These are phyloP conservation scores for Endothia cerciana DNA, from an alignment of 2,329 filamentous ascomycete species.

Conservation along the genomic window DNA sequence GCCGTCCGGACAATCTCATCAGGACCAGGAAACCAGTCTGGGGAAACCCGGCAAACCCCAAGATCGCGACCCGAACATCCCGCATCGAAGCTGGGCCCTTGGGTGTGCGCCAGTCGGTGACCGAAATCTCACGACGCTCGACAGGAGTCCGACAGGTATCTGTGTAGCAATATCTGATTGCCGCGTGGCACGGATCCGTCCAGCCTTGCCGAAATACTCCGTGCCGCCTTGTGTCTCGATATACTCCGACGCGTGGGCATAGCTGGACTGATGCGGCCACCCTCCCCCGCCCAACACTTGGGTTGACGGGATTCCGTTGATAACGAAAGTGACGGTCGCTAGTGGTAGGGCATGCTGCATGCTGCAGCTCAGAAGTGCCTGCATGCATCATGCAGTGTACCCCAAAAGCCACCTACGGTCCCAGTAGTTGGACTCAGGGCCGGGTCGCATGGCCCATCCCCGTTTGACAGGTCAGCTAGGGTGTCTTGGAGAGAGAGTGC, in stretches of 20 bases:
- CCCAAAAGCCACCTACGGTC: background rate
- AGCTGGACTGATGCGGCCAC: background rate
- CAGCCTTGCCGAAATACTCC: slow-evolving; percentile 3
- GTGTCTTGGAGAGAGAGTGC: background rate
- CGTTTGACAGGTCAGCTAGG: background rate
- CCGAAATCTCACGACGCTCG: slow-evolving; percentile 3
- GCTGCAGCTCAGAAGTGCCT: background rate
- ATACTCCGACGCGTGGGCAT: background rate
- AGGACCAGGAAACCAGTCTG: background rate
- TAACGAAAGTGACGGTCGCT: background rate
- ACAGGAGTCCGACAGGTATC: background rate
- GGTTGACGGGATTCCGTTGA: background rate
- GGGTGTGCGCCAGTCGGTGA: slow-evolving; percentile 3
- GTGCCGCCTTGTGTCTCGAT: background rate
- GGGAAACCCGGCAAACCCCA: background rate
- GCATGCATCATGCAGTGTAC: slow-evolving; percentile 7
- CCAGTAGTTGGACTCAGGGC: background rate
- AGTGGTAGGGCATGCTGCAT: background rate
- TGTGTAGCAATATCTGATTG: background rate
- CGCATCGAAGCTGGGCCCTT: background rate
- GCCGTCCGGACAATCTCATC: background rate
- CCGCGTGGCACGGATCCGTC: background rate
- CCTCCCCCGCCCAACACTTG: background rate
- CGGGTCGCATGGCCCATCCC: background rate
- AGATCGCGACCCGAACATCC: background rate